phyloP scores from a whole-genome alignment of 139 green algal genomes.

The Coelastrella sp. region DNA sequence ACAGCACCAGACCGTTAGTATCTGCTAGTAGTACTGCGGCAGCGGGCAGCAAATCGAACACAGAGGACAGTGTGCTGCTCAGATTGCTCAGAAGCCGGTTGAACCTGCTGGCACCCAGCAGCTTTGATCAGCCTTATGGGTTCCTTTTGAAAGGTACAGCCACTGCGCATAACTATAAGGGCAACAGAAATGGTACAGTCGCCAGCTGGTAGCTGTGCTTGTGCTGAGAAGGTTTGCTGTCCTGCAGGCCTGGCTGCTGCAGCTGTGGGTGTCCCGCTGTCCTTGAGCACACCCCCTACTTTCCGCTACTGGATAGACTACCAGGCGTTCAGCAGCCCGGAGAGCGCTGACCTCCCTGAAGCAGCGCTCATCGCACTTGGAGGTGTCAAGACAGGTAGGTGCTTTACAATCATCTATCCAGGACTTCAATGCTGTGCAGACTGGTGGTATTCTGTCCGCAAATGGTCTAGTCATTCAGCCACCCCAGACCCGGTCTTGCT shows the following conservation, averaged over 20 bases:
- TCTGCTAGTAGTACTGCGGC: too few relatives aligned
- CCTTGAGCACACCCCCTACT: background rate
- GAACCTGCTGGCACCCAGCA: background rate
- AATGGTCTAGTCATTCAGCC: too few relatives aligned
- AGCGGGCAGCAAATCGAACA: background rate
- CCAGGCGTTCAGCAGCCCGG: conserved; percentile 59
- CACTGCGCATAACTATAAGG: too few relatives aligned
- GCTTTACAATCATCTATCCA: too few relatives aligned
- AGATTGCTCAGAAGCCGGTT: background rate
- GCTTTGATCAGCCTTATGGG: background rate
- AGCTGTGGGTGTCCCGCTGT: background rate
- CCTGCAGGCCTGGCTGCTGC: conserved; percentile 3
- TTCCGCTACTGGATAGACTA: conserved; percentile 76
- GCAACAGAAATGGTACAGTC: too few relatives aligned
- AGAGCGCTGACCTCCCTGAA: conserved; percentile 54
- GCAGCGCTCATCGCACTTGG: conserved; percentile 46
- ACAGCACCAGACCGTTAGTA: too few relatives aligned
- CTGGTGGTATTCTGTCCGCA: too few relatives aligned
- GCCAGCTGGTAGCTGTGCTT: background rate
- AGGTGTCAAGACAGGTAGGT: conserved; percentile 34
- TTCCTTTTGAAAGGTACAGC: background rate
- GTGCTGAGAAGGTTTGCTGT: background rate
- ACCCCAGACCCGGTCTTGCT: too few relatives aligned
- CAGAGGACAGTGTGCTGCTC: background rate
- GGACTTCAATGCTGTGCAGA: too few relatives aligned